Evolutionary conservation across 2,329 filamentous ascomycete genomes (phyloP).

Genomic region (Diplodia seriata): DNA sequence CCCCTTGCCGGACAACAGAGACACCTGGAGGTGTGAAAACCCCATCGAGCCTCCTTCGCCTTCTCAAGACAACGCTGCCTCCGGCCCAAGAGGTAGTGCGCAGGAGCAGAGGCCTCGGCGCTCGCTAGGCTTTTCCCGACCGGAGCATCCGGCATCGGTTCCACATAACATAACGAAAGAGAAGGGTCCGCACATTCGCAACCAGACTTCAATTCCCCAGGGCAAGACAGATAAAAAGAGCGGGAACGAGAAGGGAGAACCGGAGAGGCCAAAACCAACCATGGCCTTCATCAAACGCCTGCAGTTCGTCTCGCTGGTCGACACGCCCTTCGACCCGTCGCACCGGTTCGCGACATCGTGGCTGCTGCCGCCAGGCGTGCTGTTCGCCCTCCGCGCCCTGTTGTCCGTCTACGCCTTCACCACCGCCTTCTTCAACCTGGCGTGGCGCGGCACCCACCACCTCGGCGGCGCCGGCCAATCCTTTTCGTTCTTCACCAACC

Average conservation of each 20-base stretch:
- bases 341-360: constrained; percentile 82
- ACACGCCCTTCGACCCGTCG: constrained; percentile 51
- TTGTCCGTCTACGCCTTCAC: constrained; percentile 70
- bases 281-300: constrained; percentile 7
- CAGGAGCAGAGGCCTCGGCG: background rate
- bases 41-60: too few species aligned
- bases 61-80: too few species aligned
- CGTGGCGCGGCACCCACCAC: constrained; percentile 65
- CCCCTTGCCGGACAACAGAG: background rate
- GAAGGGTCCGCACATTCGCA: too few species aligned
- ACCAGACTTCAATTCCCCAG: too few species aligned
- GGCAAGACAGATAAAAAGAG: too few species aligned
- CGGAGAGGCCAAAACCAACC: background rate
- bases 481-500: constrained; percentile 83
- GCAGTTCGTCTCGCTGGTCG: background rate
- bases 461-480: constrained; percentile 56
- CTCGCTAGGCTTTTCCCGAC: background rate
- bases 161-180: background rate
- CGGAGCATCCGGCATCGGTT: background rate
- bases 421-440: constrained; percentile 73
- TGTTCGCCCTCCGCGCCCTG: constrained; percentile 64
- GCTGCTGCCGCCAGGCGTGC: constrained; percentile 70
- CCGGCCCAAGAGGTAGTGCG: background rate
- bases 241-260: too few species aligned
- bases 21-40: too few species aligned